Evolutionary conservation across 352 stramenopile genomes (phyloP).

Genomic region (Phytophthora aleatoria): DNA sequence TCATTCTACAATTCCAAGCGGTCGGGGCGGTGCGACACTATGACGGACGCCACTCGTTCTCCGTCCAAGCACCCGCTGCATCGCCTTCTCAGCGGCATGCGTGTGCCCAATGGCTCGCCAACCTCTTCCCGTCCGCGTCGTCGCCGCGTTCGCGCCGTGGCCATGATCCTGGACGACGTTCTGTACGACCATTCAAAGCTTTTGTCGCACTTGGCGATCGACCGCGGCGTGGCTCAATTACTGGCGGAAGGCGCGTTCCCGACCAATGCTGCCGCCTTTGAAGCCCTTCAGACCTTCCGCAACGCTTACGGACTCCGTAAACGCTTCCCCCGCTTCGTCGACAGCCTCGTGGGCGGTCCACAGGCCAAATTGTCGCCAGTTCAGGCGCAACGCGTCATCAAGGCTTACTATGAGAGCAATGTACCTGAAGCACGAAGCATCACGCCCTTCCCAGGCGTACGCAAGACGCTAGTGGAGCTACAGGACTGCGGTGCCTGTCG

Average conservation of each 20-base stretch:
- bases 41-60: conserved; percentile 21
- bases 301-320: conserved; percentile 85
- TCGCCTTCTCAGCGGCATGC: conserved; percentile 31
- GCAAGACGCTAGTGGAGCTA: conserved; percentile 60
- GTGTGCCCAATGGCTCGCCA: conserved; percentile 5
- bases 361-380: conserved; percentile 47
- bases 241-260: conserved; percentile 71
- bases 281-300: conserved; percentile 80
- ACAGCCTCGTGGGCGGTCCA: conserved; percentile 56
- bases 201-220: conserved; percentile 80
- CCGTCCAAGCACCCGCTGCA: conserved; percentile 19
- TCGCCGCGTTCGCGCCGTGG: conserved; percentile 74
- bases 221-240: conserved; percentile 76
- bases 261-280: conserved; percentile 65
- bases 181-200: conserved; percentile 86
- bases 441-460: conserved; percentile 57
- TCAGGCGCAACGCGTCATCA: conserved; percentile 65
- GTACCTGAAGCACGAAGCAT: conserved; percentile 73
- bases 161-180: conserved; percentile 89
- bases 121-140: conserved; percentile 8
- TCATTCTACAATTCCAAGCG: background rate
- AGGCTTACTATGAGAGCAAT: conserved; percentile 82
- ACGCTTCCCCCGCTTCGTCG: conserved; percentile 83
- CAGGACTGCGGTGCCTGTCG: conserved; percentile 52
- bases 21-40: conserved; percentile 1